A percentile compares a stretch with the other conserved stretches of the same genome.
phyloP scores from a whole-genome alignment of 2,329 filamentous ascomycete genomes.

The Trichoderma afroharzianum region DNA sequence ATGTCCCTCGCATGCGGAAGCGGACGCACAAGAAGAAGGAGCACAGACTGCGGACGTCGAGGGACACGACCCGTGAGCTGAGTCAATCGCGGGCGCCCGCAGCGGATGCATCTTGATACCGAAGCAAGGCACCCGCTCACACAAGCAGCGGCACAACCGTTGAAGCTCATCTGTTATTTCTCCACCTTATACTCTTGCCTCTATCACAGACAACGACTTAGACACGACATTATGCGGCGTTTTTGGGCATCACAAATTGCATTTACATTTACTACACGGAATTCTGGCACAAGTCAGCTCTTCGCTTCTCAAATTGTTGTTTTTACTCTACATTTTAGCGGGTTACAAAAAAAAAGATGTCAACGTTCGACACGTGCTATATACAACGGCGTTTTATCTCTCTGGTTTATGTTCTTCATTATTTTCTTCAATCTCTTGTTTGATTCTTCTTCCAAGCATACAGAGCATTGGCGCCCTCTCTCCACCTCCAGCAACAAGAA shows the following conservation, averaged over 20 bases:
- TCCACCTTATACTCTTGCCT: neutral
- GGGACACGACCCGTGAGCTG: neutral
- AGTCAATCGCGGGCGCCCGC: neutral
- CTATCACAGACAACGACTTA: slow-evolving; percentile 1
- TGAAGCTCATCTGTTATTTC: neutral
- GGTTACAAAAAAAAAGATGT: slow-evolving; percentile 1
- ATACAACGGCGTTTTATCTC: neutral
- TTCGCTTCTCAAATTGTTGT: slow-evolving; percentile 10
- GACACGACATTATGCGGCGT: slow-evolving; percentile 13
- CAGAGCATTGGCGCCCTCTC: neutral
- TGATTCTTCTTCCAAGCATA: neutral
- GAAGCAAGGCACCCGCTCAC: neutral
- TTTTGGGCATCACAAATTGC: neutral
- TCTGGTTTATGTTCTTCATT: neutral
- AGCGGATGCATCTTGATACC: neutral
- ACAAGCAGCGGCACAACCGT: neutral
- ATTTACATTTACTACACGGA: neutral
- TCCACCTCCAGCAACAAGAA: neutral
- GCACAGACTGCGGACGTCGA: slow-evolving; percentile 4
- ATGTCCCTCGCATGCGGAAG: slow-evolving; percentile 24
- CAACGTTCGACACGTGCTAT: neutral
- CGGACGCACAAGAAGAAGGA: slow-evolving; percentile 19
- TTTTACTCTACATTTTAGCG: slow-evolving; percentile 2
- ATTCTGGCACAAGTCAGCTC: neutral
- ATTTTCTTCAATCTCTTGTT: neutral